Percentiles rank a stretch among this genome's conserved stretches.
Conservation (phyloP, 2,329 filamentous ascomycete genomes). For the Cryoendolithus antarcticus region DNA sequence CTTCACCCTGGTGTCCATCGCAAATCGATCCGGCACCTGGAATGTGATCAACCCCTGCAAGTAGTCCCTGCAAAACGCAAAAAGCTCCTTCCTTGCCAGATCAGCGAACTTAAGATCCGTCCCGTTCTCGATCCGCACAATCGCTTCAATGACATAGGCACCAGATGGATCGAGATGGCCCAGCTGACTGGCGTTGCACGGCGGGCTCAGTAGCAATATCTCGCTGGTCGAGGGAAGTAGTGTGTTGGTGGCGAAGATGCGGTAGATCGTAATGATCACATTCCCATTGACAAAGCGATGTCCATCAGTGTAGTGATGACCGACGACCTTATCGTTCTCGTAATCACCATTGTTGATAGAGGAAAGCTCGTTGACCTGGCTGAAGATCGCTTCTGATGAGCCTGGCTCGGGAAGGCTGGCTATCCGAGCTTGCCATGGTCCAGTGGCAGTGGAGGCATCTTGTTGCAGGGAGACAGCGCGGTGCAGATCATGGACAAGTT, state of each 20-base stretch:
- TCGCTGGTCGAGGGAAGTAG: not conserved
- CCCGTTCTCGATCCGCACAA: conserved; percentile 44
- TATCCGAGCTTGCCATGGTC: too few species aligned
- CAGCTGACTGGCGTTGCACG: conserved; percentile 31
- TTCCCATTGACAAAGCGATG: conserved; percentile 47
- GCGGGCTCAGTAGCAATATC: conserved; percentile 22
- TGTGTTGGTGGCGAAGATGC: conserved; percentile 30
- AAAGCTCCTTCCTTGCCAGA: conserved; percentile 41
- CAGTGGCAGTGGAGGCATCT: too few species aligned
- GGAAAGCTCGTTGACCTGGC: too few species aligned
- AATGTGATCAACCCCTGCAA: conserved; percentile 47
- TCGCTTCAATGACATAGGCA: conserved; percentile 46
- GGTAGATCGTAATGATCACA: conserved; percentile 44
- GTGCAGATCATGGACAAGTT: too few species aligned
- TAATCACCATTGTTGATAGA: too few species aligned
- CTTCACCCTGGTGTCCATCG: conserved; percentile 47
- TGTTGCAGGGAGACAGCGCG: too few species aligned
- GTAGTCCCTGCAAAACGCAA: conserved; percentile 38
- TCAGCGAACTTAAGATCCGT: conserved; percentile 42
- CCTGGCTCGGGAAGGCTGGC: too few species aligned
- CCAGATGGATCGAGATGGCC: conserved; percentile 43
- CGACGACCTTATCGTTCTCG: conserved; percentile 13
- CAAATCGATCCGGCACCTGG: conserved; percentile 44
- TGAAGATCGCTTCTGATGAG: too few species aligned
- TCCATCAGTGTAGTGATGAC: conserved; percentile 45